phyloP scores from a whole-genome alignment of 352 stramenopile species.

The Pythium graminicola region DNA sequence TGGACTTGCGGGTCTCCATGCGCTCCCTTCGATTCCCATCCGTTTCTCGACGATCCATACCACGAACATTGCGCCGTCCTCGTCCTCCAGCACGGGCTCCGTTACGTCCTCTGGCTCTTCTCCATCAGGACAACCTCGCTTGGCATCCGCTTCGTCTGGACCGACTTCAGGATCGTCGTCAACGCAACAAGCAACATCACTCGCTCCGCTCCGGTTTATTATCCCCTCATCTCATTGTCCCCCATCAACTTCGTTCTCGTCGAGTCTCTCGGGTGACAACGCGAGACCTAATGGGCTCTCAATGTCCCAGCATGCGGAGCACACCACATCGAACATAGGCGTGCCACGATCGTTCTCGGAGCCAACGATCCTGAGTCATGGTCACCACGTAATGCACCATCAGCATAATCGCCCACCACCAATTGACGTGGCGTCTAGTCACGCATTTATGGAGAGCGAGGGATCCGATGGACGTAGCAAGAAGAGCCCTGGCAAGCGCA shows the following conservation, averaged over 20 bases:
- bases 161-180: conserved; percentile 21
- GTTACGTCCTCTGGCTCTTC: not conserved
- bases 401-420: conserved; percentile 14
- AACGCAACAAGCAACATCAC: conserved; percentile 26
- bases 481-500: conserved; percentile 45
- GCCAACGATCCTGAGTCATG: conserved; percentile 12
- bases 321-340: not conserved
- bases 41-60: conserved; percentile 29
- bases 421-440: conserved; percentile 10
- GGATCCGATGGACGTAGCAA: conserved; percentile 25
- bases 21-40: conserved; percentile 42
- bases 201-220: conserved; percentile 71
- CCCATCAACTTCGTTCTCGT: conserved; percentile 20
- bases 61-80: not conserved
- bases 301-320: conserved; percentile 10
- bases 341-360: conserved; percentile 13
- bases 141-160: not conserved
- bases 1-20: conserved; percentile 31
- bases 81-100: conserved; percentile 8
- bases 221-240: conserved; percentile 54
- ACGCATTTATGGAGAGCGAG: conserved; percentile 9
- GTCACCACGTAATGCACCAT: conserved; percentile 13
- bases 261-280: conserved; percentile 11
- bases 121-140: conserved; percentile 1
- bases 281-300: conserved; percentile 2